Conservation (phyloP, 495 filamentous ascomycete genomes). For the Tuber calosporum region DNA sequence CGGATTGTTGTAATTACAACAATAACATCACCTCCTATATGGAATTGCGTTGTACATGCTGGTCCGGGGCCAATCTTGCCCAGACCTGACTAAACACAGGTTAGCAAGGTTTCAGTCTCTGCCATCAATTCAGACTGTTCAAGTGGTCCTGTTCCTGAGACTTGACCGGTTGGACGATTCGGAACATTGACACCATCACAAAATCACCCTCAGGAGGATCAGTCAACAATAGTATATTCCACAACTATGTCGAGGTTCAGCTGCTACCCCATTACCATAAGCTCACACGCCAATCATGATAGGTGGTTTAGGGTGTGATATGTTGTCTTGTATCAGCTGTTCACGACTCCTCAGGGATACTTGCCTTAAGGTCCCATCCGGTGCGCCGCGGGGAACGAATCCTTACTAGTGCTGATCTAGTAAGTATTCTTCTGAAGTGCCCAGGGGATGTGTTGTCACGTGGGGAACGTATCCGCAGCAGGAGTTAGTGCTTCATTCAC, state of each 20-base stretch:
- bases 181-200: slow-evolving; percentile 61
- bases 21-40: too few species aligned
- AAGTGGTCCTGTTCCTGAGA: too few species aligned
- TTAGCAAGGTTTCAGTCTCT: too few species aligned
- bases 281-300: slow-evolving; percentile 50
- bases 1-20: too few species aligned
- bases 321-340: slow-evolving; percentile 13
- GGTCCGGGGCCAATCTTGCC: too few species aligned
- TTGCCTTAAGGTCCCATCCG: slow-evolving; percentile 50
- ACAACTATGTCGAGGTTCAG: slow-evolving; percentile 49
- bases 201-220: slow-evolving; percentile 55
- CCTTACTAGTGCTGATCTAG: slow-evolving; percentile 54
- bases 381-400: slow-evolving; percentile 52
- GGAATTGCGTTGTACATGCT: too few species aligned
- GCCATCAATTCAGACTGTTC: too few species aligned
- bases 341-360: slow-evolving; percentile 42
- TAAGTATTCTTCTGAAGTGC: neutral
- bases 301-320: slow-evolving; percentile 32
- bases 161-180: too few species aligned
- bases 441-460: neutral
- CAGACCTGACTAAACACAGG: too few species aligned
- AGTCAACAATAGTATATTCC: slow-evolving; percentile 60
- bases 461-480: neutral
- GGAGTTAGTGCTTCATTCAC: slow-evolving; percentile 4
- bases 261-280: slow-evolving; percentile 46